Evolutionary conservation across 768 basidiomycete genomes (phyloP).

Genomic region (Holtermannia corniformis): DNA sequence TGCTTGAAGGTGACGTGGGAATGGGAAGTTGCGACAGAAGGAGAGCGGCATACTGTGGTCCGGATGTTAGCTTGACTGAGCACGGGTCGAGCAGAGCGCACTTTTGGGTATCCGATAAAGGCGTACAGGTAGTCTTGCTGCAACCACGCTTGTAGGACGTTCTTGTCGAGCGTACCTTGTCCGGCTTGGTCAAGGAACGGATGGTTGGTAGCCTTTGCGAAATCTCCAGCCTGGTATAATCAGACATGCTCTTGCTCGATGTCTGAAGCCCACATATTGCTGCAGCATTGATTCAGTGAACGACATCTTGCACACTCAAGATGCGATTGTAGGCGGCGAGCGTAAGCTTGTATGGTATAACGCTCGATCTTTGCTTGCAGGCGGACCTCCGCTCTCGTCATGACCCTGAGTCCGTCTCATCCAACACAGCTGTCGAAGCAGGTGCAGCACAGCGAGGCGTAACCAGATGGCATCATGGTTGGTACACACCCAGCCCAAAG

Average conservation of each 20-base stretch:
- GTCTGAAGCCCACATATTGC: not conserved
- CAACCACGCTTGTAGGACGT: conserved; percentile 55
- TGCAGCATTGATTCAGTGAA: not conserved
- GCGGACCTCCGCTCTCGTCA: no score
- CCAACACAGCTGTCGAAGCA: no score
- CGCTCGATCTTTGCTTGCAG: no score
- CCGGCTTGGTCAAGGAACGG: conserved; percentile 56
- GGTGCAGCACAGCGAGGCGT: no score
- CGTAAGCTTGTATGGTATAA: no score
- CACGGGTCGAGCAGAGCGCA: not conserved
- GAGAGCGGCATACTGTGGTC: conserved; percentile 50
- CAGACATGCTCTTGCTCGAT: not conserved
- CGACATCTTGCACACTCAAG: not conserved
- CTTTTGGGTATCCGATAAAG: conserved; percentile 59
- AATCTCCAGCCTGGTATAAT: conserved; percentile 24
- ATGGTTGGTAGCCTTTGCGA: conserved; percentile 50
- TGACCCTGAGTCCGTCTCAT: no score
- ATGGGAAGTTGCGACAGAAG: conserved; percentile 57
- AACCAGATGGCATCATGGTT: no score
- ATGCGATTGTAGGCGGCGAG: no score
- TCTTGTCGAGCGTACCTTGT: conserved; percentile 46
- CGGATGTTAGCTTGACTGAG: no score
- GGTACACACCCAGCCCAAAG: no score
- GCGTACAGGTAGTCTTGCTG: conserved; percentile 68
- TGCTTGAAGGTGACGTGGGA: conserved; percentile 34